phyloP scores from a whole-genome alignment of 139 green algal genomes.

The Gonium pectorale region DNA sequence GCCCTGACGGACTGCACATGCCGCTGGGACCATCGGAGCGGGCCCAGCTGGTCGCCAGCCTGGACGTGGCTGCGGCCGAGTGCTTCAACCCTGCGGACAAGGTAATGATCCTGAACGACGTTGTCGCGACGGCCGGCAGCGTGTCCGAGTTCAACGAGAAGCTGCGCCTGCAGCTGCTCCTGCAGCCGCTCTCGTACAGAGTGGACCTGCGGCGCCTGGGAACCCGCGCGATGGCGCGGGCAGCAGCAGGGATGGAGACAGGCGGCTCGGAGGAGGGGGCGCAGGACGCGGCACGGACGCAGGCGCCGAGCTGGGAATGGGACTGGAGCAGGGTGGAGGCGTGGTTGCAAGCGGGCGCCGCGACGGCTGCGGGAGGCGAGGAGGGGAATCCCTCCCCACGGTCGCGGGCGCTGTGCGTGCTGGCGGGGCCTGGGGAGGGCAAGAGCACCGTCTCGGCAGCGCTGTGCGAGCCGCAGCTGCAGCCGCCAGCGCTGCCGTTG shows the following conservation, averaged over 20 bases:
- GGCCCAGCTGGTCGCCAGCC: neutral
- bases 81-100: neutral
- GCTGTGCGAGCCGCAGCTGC: too few species aligned
- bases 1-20: neutral
- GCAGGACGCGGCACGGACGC: neutral
- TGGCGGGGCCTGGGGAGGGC: too few species aligned
- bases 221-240: neutral
- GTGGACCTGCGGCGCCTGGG: neutral
- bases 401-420: too few species aligned
- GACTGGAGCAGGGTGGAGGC: too few species aligned
- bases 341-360: too few species aligned
- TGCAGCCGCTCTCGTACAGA: neutral
- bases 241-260: neutral
- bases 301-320: too few species aligned
- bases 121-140: neutral
- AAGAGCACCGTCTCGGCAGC: too few species aligned
- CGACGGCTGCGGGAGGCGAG: too few species aligned
- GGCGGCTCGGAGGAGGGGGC: neutral
- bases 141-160: neutral
- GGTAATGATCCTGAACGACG: neutral
- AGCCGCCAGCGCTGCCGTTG: too few species aligned
- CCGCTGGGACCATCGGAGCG: neutral
- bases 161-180: neutral
- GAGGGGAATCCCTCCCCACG: too few species aligned
- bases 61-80: neutral